A percentile compares a stretch with the other conserved stretches of the same genome.
Conservation (phyloP, 176 grass and related monocot genomes). For the Pontederia paniculata region DNA sequence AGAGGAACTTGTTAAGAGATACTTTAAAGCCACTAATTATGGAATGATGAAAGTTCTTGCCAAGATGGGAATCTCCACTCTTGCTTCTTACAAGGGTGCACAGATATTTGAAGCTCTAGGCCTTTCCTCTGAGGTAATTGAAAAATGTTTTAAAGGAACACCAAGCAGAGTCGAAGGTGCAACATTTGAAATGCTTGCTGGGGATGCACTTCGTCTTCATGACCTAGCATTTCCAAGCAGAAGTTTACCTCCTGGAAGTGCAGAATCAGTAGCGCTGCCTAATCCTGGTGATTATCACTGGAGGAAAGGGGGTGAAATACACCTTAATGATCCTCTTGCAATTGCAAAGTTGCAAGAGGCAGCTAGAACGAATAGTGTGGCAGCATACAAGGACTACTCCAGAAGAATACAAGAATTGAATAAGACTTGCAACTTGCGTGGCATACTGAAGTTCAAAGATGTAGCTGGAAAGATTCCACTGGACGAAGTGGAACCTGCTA, state of each 20-base stretch:
- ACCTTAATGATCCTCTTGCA: constrained; percentile 93
- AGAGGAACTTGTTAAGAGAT: constrained; percentile 60
- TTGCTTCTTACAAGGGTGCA: constrained; percentile 98
- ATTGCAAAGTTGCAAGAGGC: constrained; percentile 98
- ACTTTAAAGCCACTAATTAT: constrained; percentile 85
- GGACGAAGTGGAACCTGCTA: constrained; percentile 85
- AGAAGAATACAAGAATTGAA: constrained; percentile 90
- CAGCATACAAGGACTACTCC: constrained; percentile 90
- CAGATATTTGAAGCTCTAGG: constrained; percentile 99
- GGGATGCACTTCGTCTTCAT: constrained; percentile 77
- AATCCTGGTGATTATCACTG: constrained; percentile 95
- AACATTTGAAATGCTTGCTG: constrained; percentile 89
- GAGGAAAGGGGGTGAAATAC: constrained; percentile 94
- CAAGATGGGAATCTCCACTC: constrained; percentile 99
- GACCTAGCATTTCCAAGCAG: constrained; percentile 84
- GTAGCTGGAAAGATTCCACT: constrained; percentile 50
- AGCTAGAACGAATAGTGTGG: constrained; percentile 76
- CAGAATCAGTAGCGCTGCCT: constrained; percentile 65
- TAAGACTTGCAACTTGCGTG: constrained; percentile 82
- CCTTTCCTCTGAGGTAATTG: constrained; percentile 71
- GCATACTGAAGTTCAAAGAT: constrained; percentile 95
- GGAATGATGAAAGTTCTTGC: constrained; percentile 99
- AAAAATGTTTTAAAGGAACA: constrained; percentile 84
- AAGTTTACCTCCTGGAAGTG: constrained; percentile 58
- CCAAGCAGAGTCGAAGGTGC: constrained; percentile 91